Base-by-base conservation (phyloP, 1,139 yeast genomes). In the Taiozyma sp. region DNA sequence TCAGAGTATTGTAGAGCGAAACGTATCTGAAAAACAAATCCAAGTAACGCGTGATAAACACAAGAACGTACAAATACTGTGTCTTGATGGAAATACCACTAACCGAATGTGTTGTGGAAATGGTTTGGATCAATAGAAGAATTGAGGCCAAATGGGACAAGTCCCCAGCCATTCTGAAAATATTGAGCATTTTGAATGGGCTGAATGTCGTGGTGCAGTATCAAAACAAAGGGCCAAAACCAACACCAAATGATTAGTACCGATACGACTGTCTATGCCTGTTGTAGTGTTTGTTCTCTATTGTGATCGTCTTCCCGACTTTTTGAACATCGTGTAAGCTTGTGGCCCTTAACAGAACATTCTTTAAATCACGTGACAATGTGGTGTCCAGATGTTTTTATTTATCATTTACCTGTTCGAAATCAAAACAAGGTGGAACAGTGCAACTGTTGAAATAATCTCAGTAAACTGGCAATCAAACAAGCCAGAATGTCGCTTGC, bases 21-120 rank as follows among this genome's bases (percentile, higher is more conserved):
- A 75, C 70, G 67, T 70, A 86, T 53, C 74, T 75, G 69, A 78
- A 78, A 13, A 64, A 56, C 32, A 71, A 56, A 32, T 62, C 65
- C 57, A 90, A 64, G 68, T 93, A 93, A 59, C 99, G 80, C 23
- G 96, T 80, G 45, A 85, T 66, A 64, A 83, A 92, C 22, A 93
- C 98, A 46, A 87, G 57, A 40, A 81, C 83, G 65, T 93, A 93
- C 46, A 93, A 72, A 1, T 80, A 74, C 66, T 93, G 98, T 0
- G 98, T 89, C 71, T 92, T 92, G 67, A 90, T 74, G 4, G 97
- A 91, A 51, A 93, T 80, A 39, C 99, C 99, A 44, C 83, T 80
- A 51, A 87, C 84, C 13, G 96, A 84, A 59, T 76, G 74, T 53
- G 87, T 79, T 27, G 71, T 67, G 54, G 76, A 81, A 62, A 93